phyloP scores from a whole-genome alignment of 78 protist genomes.

The Creolimax fragrantissima region DNA sequence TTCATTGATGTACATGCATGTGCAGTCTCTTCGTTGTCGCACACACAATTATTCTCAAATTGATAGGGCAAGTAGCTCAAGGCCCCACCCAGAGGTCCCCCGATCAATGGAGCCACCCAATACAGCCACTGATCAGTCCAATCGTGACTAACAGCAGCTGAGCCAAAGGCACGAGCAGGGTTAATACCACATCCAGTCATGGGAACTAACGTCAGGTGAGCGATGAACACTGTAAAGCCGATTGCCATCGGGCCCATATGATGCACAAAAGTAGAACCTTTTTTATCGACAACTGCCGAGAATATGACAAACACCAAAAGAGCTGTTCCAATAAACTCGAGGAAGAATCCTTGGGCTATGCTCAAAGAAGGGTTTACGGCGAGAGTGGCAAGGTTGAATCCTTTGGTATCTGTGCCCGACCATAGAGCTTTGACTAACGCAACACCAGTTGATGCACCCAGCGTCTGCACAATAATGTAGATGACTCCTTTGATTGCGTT shows the following conservation, averaged over 20 bases:
- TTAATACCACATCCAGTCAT: conserved; percentile 18
- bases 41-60: too few relatives aligned
- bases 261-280: not conserved
- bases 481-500: not conserved
- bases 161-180: conserved; percentile 29
- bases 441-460: conserved; percentile 8
- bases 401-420: not conserved
- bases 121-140: not conserved
- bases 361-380: too few relatives aligned
- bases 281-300: conserved; percentile 9
- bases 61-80: not conserved
- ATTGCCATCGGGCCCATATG: conserved; percentile 11
- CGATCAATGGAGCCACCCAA: not conserved
- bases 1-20: too few relatives aligned
- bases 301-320: conserved; percentile 1
- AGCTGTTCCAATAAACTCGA: conserved; percentile 17
- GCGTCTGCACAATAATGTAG: not conserved
- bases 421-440: not conserved
- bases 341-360: conserved; percentile 13
- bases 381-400: not conserved
- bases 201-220: conserved; percentile 18
- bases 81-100: not conserved
- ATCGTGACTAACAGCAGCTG: not conserved
- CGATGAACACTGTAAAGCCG: conserved; percentile 15
- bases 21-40: too few relatives aligned